Conservation (phyloP, 805 yeast species). For the Metschnikowia lochheadii region DNA sequence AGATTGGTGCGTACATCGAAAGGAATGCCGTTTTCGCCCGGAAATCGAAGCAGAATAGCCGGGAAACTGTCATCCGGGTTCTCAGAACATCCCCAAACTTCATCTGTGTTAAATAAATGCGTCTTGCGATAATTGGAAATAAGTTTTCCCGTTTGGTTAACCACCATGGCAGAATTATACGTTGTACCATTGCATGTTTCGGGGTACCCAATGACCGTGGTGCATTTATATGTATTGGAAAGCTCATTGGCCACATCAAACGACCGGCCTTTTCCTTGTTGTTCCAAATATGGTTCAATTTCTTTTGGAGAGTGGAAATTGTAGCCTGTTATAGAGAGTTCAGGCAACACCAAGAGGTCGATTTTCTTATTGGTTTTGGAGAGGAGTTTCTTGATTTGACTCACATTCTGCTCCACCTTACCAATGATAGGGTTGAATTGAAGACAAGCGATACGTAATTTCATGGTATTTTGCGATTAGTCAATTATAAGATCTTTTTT, state of each 20-base stretch:
- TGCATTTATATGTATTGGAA: slow-evolving; percentile 50
- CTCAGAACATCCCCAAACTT: slow-evolving; percentile 73
- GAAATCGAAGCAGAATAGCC: slow-evolving; percentile 42
- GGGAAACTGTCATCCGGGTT: slow-evolving; percentile 56
- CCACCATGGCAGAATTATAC: slow-evolving; percentile 70
- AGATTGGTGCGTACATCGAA: slow-evolving; percentile 40
- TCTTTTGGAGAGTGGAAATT: slow-evolving; percentile 47
- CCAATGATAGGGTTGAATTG: slow-evolving; percentile 69
- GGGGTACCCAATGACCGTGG: slow-evolving; percentile 80
- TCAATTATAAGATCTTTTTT: no score
- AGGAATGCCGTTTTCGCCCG: slow-evolving; percentile 8
- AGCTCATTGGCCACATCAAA: slow-evolving; percentile 54
- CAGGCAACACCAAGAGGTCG: slow-evolving; percentile 79
- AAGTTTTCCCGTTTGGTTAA: slow-evolving; percentile 54
- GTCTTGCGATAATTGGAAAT: slow-evolving; percentile 71
- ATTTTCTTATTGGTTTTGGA: slow-evolving; percentile 29
- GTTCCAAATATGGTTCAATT: slow-evolving; percentile 58
- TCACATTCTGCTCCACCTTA: slow-evolving; percentile 49
- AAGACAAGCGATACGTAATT: slow-evolving; percentile 56
- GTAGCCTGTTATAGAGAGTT: slow-evolving; percentile 81
- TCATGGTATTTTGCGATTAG: slow-evolving; percentile 26
- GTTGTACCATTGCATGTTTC: slow-evolving; percentile 43
- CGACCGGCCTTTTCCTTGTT: slow-evolving; percentile 42
- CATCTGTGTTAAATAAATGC: slow-evolving; percentile 74
- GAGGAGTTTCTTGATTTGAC: slow-evolving; percentile 42